These are phyloP conservation scores for Blastomyces parvus DNA, from an alignment of 2,329 filamentous ascomycete species.

Conservation along the genomic window DNA sequence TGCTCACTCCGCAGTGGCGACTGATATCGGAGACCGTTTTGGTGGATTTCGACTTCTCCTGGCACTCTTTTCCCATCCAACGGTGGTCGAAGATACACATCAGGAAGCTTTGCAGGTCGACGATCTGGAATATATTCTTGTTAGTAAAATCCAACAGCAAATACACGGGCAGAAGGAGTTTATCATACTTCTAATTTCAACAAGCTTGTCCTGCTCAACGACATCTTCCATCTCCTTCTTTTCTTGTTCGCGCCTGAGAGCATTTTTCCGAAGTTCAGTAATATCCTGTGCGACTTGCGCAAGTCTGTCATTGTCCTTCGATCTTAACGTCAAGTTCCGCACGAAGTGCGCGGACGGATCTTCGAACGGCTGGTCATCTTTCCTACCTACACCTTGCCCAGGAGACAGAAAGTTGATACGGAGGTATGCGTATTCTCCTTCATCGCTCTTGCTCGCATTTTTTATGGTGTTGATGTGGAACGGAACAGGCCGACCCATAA, in stretches of 20 bases:
- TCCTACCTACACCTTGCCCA: constrained; percentile 90
- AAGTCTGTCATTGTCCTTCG: constrained; percentile 77
- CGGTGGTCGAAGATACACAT: constrained; percentile 89
- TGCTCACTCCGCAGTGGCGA: constrained; percentile 70
- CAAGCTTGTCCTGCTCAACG: constrained; percentile 93
- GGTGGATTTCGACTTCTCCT: constrained; percentile 92
- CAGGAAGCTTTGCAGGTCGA: constrained; percentile 78
- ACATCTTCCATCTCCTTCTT: constrained; percentile 99
- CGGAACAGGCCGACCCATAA: constrained; percentile 93
- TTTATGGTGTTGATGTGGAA: constrained; percentile 99
- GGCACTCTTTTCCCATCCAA: constrained; percentile 96
- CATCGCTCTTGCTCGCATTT: constrained; percentile 95
- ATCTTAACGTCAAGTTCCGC: constrained; percentile 88
- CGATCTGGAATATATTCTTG: constrained; percentile 51
- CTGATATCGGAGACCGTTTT: constrained; percentile 95
- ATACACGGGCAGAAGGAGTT: constrained; percentile 24
- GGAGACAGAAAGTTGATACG: constrained; percentile 97
- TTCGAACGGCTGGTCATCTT: constrained; percentile 96
- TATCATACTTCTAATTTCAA: constrained; percentile 75
- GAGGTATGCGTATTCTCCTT: constrained; percentile 86
- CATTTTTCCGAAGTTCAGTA: constrained; percentile 89
- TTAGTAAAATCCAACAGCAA: neutral
- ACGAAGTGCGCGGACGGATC: constrained; percentile 94
- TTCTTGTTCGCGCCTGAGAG: constrained; percentile 86
- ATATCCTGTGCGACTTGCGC: constrained; percentile 88